Conservation (phyloP, 1,139 yeast genomes). For the Blastobotrys petasosporus region DNA sequence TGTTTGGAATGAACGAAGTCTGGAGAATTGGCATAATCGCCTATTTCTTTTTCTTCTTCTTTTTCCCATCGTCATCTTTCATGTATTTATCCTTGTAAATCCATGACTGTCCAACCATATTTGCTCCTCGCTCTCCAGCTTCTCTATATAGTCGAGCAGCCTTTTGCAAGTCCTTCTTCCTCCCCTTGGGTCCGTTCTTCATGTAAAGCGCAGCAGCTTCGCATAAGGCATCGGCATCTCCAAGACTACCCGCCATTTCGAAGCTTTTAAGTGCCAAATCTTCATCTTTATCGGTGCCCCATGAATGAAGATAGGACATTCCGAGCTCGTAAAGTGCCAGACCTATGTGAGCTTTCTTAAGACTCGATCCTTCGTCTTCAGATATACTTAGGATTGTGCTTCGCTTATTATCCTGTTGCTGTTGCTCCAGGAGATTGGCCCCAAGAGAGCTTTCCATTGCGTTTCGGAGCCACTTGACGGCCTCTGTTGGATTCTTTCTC, state of each 20-base stretch:
- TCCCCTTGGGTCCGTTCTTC: conserved; percentile 45
- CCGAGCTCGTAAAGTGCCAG: conserved; percentile 57
- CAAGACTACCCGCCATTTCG: conserved; percentile 64
- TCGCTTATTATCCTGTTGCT: neutral
- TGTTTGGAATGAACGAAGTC: neutral
- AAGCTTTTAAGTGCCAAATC: conserved; percentile 52
- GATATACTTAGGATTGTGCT: conserved; percentile 9
- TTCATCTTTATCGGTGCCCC: conserved; percentile 56
- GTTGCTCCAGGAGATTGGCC: neutral
- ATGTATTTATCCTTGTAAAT: conserved; percentile 67
- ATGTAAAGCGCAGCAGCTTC: conserved; percentile 69
- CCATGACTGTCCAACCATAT: conserved; percentile 70
- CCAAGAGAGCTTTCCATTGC: conserved; percentile 37
- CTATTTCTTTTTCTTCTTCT: conserved; percentile 14
- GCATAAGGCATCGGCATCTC: conserved; percentile 63
- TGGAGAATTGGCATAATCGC: neutral
- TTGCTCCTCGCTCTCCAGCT: conserved; percentile 60
- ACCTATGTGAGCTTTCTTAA: conserved; percentile 32
- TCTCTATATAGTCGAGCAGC: conserved; percentile 72
- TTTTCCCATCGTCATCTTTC: conserved; percentile 24
- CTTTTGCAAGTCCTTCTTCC: conserved; percentile 53
- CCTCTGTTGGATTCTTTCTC: conserved; percentile 49
- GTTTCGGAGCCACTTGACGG: conserved; percentile 56
- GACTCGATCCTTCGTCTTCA: conserved; percentile 16
- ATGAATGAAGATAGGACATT: conserved; percentile 51